phyloP scores from a whole-genome alignment of 805 yeast genomes.

The Candida maesae region DNA sequence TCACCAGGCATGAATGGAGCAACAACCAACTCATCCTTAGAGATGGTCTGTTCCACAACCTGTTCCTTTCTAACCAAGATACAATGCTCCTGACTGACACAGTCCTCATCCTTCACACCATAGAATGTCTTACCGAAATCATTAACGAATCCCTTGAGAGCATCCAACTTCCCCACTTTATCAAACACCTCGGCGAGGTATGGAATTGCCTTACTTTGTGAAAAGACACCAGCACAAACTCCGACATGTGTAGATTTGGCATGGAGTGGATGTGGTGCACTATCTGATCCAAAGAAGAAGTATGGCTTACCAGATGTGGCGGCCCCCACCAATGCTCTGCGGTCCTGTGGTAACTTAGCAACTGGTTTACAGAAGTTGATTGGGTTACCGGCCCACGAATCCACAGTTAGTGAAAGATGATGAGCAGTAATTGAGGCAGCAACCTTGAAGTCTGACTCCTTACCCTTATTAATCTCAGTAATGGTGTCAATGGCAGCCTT shows the following conservation, averaged over 20 bases:
- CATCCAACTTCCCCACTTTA: constrained; percentile 54
- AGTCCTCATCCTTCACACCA: constrained; percentile 42
- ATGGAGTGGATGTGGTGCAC: constrained; percentile 92
- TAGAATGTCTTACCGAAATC: constrained; percentile 74
- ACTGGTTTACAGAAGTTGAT: constrained; percentile 96
- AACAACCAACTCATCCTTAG: constrained; percentile 45
- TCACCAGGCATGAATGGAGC: constrained; percentile 90
- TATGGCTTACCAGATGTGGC: constrained; percentile 90
- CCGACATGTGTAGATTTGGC: constrained; percentile 74
- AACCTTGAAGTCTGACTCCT: constrained; percentile 50
- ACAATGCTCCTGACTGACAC: constrained; percentile 44
- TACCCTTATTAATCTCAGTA: constrained; percentile 51
- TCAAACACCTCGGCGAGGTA: constrained; percentile 89
- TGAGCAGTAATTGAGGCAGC: constrained; percentile 96
- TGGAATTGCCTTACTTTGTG: constrained; percentile 78
- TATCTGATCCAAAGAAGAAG: constrained; percentile 95
- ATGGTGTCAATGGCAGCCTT: constrained; percentile 81
- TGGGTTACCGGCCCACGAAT: constrained; percentile 96
- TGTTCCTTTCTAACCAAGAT: constrained; percentile 51
- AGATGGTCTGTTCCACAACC: constrained; percentile 56
- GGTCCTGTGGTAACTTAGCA: constrained; percentile 87
- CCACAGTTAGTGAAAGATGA: constrained; percentile 83
- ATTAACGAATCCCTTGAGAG: constrained; percentile 69
- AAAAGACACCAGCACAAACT: constrained; percentile 97
- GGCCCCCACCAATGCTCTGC: constrained; percentile 75